These are phyloP conservation scores for Penicillium sp. DNA, from an alignment of 2,329 filamentous ascomycete genomes.

Conservation along the genomic window DNA sequence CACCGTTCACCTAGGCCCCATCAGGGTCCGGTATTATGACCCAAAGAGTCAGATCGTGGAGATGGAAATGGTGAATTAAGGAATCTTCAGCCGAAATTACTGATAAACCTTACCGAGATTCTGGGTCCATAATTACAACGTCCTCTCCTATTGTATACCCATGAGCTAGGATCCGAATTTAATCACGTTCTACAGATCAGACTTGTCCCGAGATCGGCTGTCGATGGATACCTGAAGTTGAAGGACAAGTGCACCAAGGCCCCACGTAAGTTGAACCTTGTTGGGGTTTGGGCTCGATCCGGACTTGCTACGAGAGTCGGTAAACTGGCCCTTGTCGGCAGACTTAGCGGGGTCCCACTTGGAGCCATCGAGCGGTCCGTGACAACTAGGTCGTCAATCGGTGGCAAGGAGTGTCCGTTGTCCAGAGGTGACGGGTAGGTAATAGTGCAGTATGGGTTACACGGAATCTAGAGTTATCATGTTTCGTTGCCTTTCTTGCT, in stretches of 20 bases:
- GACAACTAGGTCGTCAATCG: slow-evolving; percentile 7
- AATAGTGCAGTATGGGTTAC: no score
- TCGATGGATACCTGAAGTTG: slow-evolving; percentile 22
- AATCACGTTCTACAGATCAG: slow-evolving; percentile 10
- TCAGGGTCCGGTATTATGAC: slow-evolving; percentile 25
- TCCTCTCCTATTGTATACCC: not conserved
- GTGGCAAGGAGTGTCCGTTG: not conserved
- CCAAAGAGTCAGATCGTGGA: slow-evolving; percentile 24
- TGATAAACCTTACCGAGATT: slow-evolving; percentile 5
- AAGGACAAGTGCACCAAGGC: not conserved
- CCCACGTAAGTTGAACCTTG: no score
- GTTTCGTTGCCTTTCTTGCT: not conserved
- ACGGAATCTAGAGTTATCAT: not conserved
- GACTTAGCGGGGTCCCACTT: slow-evolving; percentile 18
- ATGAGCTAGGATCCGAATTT: not conserved
- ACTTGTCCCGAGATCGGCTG: slow-evolving; percentile 33
- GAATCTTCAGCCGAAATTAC: slow-evolving; percentile 32
- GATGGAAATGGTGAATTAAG: slow-evolving; percentile 25
- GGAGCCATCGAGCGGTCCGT: not conserved
- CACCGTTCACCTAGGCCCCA: slow-evolving; percentile 20
- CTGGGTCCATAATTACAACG: slow-evolving; percentile 1
- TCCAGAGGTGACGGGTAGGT: not conserved
- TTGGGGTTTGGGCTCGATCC: slow-evolving; percentile 9
- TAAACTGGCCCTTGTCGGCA: slow-evolving; percentile 11
- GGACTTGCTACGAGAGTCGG: slow-evolving; percentile 2